phyloP scores from a whole-genome alignment of 1,284 basidiomycete genomes.

The Ceratobasidium sp. region DNA sequence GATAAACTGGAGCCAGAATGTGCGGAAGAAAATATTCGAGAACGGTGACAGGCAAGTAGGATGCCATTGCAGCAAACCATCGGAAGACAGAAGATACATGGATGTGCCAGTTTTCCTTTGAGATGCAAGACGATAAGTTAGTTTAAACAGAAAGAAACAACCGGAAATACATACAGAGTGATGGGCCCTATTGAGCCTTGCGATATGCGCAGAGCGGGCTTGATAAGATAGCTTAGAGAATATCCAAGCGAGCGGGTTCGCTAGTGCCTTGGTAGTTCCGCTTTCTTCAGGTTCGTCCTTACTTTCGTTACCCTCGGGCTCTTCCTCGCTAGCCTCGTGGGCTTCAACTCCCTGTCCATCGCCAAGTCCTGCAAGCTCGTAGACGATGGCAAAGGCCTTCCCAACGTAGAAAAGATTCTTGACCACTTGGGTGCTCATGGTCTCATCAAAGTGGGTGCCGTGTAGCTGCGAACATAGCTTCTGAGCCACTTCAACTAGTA shows the following conservation, averaged over 20 bases:
- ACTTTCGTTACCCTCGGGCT: conserved; percentile 44
- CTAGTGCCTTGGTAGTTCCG: conserved; percentile 46
- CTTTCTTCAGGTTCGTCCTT: conserved; percentile 47
- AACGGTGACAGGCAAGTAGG: conserved; percentile 65
- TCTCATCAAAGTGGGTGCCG: conserved; percentile 80
- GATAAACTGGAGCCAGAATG: conserved; percentile 86
- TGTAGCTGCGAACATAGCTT: conserved; percentile 84
- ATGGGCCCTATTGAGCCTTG: conserved; percentile 61
- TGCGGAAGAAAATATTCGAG: conserved; percentile 80
- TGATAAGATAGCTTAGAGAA: conserved; percentile 95
- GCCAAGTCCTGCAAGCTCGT: conserved; percentile 45
- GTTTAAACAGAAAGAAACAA: neutral
- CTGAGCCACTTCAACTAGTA: conserved; percentile 75
- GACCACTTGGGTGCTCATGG: conserved; percentile 83
- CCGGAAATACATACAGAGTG: conserved; percentile 56
- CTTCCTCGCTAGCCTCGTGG: conserved; percentile 43
- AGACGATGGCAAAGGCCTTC: conserved; percentile 73
- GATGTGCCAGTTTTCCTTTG: conserved; percentile 74
- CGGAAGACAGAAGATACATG: conserved; percentile 82
- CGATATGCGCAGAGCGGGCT: conserved; percentile 74
- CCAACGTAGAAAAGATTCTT: conserved; percentile 94
- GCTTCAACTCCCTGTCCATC: conserved; percentile 49
- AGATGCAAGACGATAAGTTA: conserved; percentile 18
- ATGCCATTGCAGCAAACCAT: conserved; percentile 94
- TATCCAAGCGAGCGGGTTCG: conserved; percentile 84